Evolutionary conservation across 2,329 filamentous ascomycete species (phyloP).

Genomic region (Calonectria multiphialidica): DNA sequence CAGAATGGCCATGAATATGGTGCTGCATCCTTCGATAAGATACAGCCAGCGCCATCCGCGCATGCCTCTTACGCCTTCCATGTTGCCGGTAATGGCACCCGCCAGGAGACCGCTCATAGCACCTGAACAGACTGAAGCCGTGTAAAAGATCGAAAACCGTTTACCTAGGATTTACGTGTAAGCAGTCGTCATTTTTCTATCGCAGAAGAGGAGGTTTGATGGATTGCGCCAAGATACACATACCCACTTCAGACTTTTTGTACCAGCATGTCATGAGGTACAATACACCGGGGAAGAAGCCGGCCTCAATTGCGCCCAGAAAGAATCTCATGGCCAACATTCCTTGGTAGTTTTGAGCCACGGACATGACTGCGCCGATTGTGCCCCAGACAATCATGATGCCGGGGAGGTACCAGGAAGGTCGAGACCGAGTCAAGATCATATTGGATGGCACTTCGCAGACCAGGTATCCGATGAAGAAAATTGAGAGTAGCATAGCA

Average conservation of each 20-base stretch:
- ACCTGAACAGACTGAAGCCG: conserved; percentile 69
- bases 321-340: conserved; percentile 54
- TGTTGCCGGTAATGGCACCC: conserved; percentile 69
- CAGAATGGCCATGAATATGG: conserved; percentile 62
- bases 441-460: conserved; percentile 68
- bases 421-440: conserved; percentile 60
- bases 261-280: conserved; percentile 78
- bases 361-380: conserved; percentile 45
- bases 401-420: conserved; percentile 61
- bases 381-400: conserved; percentile 62
- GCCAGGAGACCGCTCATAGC: conserved; percentile 74
- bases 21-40: conserved; percentile 74
- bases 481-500: conserved; percentile 63
- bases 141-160: conserved; percentile 69
- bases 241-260: conserved; percentile 37
- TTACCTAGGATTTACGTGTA: conserved; percentile 57
- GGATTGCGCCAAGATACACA: neutral
- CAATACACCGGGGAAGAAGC: conserved; percentile 70
- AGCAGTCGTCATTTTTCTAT: neutral
- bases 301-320: conserved; percentile 69
- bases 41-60: conserved; percentile 78
- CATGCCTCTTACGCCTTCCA: conserved; percentile 65
- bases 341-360: conserved; percentile 40
- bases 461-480: conserved; percentile 65
- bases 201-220: too few species aligned